phyloP scores from a whole-genome alignment of 768 basidiomycete genomes.

The Rhodotorula paludigena region DNA sequence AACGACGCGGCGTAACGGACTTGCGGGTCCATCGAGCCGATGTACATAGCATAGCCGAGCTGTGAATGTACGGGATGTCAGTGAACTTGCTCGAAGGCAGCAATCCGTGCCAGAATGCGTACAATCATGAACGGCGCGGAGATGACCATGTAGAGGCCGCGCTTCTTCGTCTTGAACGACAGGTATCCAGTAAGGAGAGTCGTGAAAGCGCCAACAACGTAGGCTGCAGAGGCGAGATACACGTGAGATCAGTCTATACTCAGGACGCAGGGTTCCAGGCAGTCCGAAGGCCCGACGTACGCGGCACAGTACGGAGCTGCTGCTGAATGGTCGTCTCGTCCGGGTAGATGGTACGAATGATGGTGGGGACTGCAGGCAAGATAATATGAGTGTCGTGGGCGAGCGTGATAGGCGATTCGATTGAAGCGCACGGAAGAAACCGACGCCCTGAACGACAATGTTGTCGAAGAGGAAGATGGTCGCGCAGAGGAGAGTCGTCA shows the following conservation, averaged over 20 bases:
- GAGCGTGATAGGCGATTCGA: too few species aligned
- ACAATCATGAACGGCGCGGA: constrained; percentile 32
- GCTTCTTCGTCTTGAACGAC: constrained; percentile 35
- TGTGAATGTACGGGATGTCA: too few species aligned
- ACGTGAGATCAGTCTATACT: constrained; percentile 38
- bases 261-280: constrained; percentile 39
- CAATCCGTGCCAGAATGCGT: too few species aligned
- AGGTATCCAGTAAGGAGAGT: constrained; percentile 27
- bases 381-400: neutral
- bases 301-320: constrained; percentile 26
- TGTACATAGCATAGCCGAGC: constrained; percentile 37
- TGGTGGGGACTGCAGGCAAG: constrained; percentile 31
- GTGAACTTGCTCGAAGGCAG: neutral
- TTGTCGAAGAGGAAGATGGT: constrained; percentile 43
- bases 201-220: constrained; percentile 37
- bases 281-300: constrained; percentile 14
- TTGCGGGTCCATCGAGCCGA: constrained; percentile 10
- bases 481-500: constrained; percentile 24
- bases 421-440: too few species aligned
- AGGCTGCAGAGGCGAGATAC: constrained; percentile 38
- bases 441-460: constrained; percentile 23
- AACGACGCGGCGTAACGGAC: constrained; percentile 28
- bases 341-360: constrained; percentile 43
- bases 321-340: constrained; percentile 24
- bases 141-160: constrained; percentile 31